These are phyloP conservation scores for Sporothrix pseudoabietina DNA, from an alignment of 2,329 filamentous ascomycete species.

Conservation along the genomic window DNA sequence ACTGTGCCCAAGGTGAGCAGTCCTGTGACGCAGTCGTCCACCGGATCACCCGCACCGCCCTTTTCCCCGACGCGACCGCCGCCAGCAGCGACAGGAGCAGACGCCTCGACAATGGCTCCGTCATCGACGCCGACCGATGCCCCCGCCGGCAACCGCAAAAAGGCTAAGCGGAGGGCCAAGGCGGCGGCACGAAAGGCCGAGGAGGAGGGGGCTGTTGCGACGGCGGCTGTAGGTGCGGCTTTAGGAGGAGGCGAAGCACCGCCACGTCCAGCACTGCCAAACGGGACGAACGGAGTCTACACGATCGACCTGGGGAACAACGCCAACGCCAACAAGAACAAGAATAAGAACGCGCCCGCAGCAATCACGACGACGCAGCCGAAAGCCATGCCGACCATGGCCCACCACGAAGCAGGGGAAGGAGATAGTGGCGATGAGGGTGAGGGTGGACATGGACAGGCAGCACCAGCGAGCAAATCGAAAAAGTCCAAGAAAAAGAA, in stretches of 20 bases:
- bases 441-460: conserved; percentile 48
- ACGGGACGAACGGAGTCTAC: conserved; percentile 19
- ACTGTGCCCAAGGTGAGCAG: conserved; percentile 57
- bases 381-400: neutral
- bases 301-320: conserved; percentile 2
- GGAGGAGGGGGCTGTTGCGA: conserved; percentile 40
- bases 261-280: conserved; percentile 32
- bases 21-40: conserved; percentile 53
- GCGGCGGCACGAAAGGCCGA: conserved; percentile 64
- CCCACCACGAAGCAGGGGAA: conserved; percentile 56
- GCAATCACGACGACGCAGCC: conserved; percentile 43
- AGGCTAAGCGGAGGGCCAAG: conserved; percentile 90
- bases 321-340: neutral
- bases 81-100: conserved; percentile 26
- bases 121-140: neutral
- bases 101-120: neutral
- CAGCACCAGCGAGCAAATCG: conserved; percentile 45
- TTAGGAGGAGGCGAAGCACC: conserved; percentile 36
- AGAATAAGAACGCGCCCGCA: neutral
- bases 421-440: conserved; percentile 59
- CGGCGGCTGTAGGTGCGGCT: neutral
- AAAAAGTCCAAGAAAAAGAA: conserved; percentile 72
- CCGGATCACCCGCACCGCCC: conserved; percentile 11
- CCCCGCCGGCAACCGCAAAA: conserved; percentile 77
- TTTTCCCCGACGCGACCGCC: neutral